phyloP scores from a whole-genome alignment of 2,329 filamentous ascomycete species.

The Rutstroemia sydowiana region DNA sequence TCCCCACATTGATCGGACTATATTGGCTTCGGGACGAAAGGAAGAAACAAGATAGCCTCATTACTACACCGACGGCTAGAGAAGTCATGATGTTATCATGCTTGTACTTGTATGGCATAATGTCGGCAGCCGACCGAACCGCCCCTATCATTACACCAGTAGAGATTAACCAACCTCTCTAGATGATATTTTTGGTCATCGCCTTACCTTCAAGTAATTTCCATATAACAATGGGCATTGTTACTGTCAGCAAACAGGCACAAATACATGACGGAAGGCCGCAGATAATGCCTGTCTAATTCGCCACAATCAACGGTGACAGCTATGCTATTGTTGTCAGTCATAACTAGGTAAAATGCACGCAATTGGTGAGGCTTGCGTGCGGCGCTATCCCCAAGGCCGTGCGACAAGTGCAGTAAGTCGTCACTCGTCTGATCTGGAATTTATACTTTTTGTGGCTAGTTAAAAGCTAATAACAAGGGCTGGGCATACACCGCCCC shows the following conservation, averaged over 20 bases:
- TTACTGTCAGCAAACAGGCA: constrained; percentile 18
- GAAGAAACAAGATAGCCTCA: constrained; percentile 6
- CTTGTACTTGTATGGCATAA: constrained; percentile 27
- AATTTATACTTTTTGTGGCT: constrained; percentile 3
- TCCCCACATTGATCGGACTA: constrained; percentile 7
- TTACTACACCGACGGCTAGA: constrained; percentile 7
- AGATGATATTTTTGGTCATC: not conserved
- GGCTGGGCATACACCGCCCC: constrained; percentile 7
- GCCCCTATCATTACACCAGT: not conserved
- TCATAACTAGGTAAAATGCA: constrained; percentile 24
- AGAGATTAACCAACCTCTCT: not conserved
- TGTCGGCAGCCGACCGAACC: constrained; percentile 18
- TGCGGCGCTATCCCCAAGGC: constrained; percentile 12
- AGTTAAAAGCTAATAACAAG: constrained; percentile 1
- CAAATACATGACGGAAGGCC: constrained; percentile 17
- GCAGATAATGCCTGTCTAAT: constrained; percentile 14
- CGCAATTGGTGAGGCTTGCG: constrained; percentile 19
- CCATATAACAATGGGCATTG: constrained; percentile 16
- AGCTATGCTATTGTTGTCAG: constrained; percentile 13
- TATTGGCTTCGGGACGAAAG: constrained; percentile 5
- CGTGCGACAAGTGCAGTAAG: constrained; percentile 9
- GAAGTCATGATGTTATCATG: constrained; percentile 6
- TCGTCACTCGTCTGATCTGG: constrained; percentile 21
- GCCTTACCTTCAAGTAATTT: constrained; percentile 8
- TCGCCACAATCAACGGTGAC: constrained; percentile 19